Evolutionary conservation across 2,329 filamentous ascomycete genomes (phyloP), one percentile per base, ranked within the genome.

Genomic region (Sclerotinia trifoliorum): DNA sequence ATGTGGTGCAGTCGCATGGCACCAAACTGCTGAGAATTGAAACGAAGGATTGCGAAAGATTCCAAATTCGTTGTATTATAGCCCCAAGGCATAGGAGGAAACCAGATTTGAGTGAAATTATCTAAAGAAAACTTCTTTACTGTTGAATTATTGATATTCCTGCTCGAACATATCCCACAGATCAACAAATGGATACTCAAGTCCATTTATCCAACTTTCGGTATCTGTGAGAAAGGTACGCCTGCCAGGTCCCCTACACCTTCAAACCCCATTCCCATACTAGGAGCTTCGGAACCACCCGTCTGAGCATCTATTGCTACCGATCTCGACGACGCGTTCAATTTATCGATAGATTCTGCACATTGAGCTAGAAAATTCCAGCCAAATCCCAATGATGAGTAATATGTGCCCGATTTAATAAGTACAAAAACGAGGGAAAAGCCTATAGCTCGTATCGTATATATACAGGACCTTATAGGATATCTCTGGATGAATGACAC

Each of bases 281-380:
- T 21, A 3, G 2, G 1, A 3, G 7, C 24, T 32, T 46, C 42
- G 24, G 24, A 6, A 1, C 39, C 24, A n/a, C 21, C 15, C 5
- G 5, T 42, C 46, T 29, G 24, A 32, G 15, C 19, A 35, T 11
- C 10, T 10, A 19, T n/a, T 15, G 24, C 24, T 4, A 24, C 5
- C 29, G 24, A 11, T 7, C 19, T 42, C 5, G 42, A 60, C 1
- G 57, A 60, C 10, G 26, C 24, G 24, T 46, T 48, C 17, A 60
- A 60, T 13, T 42, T 32, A 46, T 60, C 57, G n/a, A 60, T 48
- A 15, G 42, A 42, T 15, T 60, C 57, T 60, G 57, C 42, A 7
- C 84, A 86, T 42, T 82, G 70, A 3, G 70, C 56, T 10, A 74
- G 62, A 54, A 75, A 39, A 73, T 70, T 42, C 73, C 70, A 1